Base-by-base conservation (phyloP, 1,284 basidiomycete genomes). In the Ustilago shanxiensis region DNA sequence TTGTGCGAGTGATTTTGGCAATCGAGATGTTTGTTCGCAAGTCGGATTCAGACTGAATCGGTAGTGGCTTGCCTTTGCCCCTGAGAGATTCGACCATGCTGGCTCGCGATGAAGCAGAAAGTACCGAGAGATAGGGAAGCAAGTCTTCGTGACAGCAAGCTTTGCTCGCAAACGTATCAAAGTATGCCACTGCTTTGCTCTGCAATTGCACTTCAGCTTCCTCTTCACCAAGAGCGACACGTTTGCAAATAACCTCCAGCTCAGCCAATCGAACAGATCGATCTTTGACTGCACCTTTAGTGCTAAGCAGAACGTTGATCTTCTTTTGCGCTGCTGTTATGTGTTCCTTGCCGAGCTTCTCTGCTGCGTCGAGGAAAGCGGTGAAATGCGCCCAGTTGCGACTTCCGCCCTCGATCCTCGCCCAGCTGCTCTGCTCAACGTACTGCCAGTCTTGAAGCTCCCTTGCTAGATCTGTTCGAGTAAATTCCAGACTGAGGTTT, bases 71-170 rank as follows among this genome's bases (percentile, higher is more conserved):
- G 1, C 3, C 26, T 18, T 63, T 62, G 7, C 13, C 13, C 22
- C 22, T 49, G 16, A 68, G 31, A 49, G 49, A 50, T 2, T 52
- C 57, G 11, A 37, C 16, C 24, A 73, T 22, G 53, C n/a, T 33
- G 14, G 81, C 79, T 18, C 79, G 61, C 2, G 89, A 88, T 50
- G 86, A 88, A 31, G 88, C 86, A 0, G 82, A 75, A 4, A 92
- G 86, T 9, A 82, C 79, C 44, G 90, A 85, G 4, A 87, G 77
- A 82, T 92, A 94, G 5, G 90, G 90, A 72, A 89, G 89, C 50
- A 96, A 87, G 79, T 96, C 94, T 86, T 95, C 93, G 72, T 91
- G 93, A 84, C 93, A 94, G 85, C 92, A 93, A 6, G 91, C 88
- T 86, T 95, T 96, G 83, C 91, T 90, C 13, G 92, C 91, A 80